Evolutionary conservation across 331 rosid species (phyloP).

Genomic region (Acacia concinna): DNA sequence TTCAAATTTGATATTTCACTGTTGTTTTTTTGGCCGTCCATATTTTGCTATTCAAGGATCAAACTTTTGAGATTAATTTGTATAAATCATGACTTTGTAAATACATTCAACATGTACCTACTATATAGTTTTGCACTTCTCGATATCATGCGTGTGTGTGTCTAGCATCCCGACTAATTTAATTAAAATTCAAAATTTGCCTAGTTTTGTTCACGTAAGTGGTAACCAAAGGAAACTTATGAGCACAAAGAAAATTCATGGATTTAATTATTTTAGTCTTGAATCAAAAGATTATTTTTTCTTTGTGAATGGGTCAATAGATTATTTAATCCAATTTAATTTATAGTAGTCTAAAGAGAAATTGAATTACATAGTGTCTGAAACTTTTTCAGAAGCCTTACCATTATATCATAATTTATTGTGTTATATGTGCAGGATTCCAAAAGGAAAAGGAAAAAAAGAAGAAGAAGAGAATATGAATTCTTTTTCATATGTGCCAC

Average conservation of each 20-base stretch:
- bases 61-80: background rate
- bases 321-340: too few relatives aligned
- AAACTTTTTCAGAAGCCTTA: background rate
- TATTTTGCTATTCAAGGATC: background rate
- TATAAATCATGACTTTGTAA: too few relatives aligned
- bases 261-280: background rate
- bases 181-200: background rate
- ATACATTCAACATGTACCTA: background rate
- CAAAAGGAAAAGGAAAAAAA: background rate
- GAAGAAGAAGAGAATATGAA: constrained; percentile 63
- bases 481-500: constrained; percentile 77
- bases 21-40: background rate
- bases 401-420: background rate
- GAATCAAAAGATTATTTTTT: background rate
- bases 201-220: background rate
- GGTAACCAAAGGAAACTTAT: background rate
- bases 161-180: background rate
- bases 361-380: too few relatives aligned
- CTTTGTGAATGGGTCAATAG: background rate
- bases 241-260: background rate
- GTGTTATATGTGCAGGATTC: constrained; percentile 43
- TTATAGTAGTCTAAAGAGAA: too few relatives aligned
- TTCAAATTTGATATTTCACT: background rate
- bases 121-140: background rate
- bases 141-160: background rate